A percentile compares a stretch with the other conserved stretches of the same genome.
Evolutionary conservation across 768 basidiomycete genomes (phyloP).

Genomic region (Phallus indusiatus): DNA sequence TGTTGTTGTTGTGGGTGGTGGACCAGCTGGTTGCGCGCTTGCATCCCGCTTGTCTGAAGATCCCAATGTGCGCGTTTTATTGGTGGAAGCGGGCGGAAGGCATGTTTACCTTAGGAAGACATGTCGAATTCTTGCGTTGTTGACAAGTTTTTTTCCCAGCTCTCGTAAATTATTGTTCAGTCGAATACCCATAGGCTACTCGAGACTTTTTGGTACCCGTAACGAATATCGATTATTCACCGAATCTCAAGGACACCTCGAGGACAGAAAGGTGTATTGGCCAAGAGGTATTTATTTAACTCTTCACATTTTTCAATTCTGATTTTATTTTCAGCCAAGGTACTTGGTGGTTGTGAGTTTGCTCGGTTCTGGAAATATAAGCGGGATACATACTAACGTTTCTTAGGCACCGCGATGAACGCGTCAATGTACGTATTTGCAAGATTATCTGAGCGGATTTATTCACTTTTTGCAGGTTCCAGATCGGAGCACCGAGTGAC

Average conservation of each 20-base stretch:
- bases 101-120: slow-evolving; percentile 15
- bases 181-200: slow-evolving; percentile 36
- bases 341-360: slow-evolving; percentile 64
- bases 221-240: slow-evolving; percentile 47
- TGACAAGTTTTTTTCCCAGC: slow-evolving; percentile 19
- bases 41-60: slow-evolving; percentile 52
- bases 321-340: slow-evolving; percentile 34
- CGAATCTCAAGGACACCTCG: slow-evolving; percentile 42
- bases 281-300: slow-evolving; percentile 43
- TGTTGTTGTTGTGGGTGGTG: slow-evolving; percentile 31
- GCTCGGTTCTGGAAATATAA: not conserved
- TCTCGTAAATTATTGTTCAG: slow-evolving; percentile 32
- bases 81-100: slow-evolving; percentile 58
- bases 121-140: not conserved
- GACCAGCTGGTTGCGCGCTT: slow-evolving; percentile 54
- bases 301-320: not conserved
- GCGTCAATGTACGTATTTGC: slow-evolving; percentile 34
- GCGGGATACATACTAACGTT: not conserved
- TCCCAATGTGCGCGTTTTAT: slow-evolving; percentile 40
- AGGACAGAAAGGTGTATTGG: slow-evolving; percentile 43
- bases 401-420: slow-evolving; percentile 52
- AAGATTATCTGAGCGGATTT: not conserved
- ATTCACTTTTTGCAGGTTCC: slow-evolving; percentile 23
- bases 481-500: slow-evolving; percentile 58
- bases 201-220: slow-evolving; percentile 31